A percentile compares a stretch with the other conserved stretches of the same genome.
phyloP scores from a whole-genome alignment of 257 asterid genomes.

The Solanum virginianum region DNA sequence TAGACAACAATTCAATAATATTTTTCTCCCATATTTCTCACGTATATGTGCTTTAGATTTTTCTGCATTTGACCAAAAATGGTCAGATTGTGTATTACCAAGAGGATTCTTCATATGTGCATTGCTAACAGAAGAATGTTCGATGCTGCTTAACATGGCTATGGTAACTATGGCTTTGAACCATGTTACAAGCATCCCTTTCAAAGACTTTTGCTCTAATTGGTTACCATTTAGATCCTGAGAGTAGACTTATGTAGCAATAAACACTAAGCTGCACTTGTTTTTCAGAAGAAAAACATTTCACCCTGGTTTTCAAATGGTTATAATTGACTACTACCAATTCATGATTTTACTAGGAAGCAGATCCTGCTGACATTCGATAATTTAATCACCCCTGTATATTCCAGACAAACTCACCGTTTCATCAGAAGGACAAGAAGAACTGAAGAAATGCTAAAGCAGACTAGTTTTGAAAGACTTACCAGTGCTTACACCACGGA shows the following conservation, averaged over 20 bases:
- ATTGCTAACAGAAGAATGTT: background rate
- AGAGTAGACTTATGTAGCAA: background rate
- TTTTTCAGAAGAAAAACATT: background rate
- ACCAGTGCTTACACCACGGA: conserved; percentile 99
- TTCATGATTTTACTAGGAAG: background rate
- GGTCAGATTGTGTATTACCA: background rate
- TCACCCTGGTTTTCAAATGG: background rate
- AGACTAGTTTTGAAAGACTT: conserved; percentile 9
- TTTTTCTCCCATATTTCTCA: too few relatives aligned
- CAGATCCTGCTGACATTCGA: background rate
- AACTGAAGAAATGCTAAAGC: background rate
- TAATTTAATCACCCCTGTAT: background rate
- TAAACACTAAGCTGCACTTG: background rate
- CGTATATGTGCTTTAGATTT: background rate
- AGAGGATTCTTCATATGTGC: background rate
- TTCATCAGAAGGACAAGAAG: background rate
- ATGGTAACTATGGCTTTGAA: background rate
- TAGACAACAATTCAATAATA: too few relatives aligned
- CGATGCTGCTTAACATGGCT: background rate
- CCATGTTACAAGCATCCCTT: background rate
- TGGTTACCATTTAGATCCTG: background rate
- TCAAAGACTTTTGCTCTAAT: background rate
- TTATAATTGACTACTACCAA: background rate
- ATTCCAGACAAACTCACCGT: background rate
- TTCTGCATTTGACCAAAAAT: background rate